Conservation (phyloP, 2,329 filamentous ascomycete species). For the Cladosporium oxysporum region DNA sequence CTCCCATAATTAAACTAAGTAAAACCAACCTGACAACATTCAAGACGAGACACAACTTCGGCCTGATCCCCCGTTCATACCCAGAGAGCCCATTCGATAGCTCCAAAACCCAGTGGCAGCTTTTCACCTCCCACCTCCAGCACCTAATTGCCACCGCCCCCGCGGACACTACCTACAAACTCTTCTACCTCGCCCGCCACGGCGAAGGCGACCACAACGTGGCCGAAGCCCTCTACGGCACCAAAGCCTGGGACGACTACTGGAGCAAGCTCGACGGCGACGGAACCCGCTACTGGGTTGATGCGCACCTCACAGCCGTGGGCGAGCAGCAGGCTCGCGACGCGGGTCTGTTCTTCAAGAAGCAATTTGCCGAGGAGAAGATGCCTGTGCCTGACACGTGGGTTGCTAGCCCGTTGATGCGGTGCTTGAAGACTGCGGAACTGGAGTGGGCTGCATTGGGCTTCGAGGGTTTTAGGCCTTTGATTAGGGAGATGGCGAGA, state of each 20-base stretch:
- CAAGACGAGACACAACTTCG: slow-evolving; percentile 43
- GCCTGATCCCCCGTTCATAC: slow-evolving; percentile 51
- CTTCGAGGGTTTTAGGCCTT: slow-evolving; percentile 58
- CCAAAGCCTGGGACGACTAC: slow-evolving; percentile 68
- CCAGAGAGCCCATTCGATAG: slow-evolving; percentile 40
- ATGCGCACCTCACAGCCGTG: slow-evolving; percentile 60
- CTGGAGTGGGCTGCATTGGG: slow-evolving; percentile 60
- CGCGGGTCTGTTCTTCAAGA: slow-evolving; percentile 61
- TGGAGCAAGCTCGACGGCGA: slow-evolving; percentile 67
- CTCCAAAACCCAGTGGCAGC: slow-evolving; percentile 62
- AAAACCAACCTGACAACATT: not conserved
- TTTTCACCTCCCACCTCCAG: slow-evolving; percentile 61
- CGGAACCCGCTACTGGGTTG: slow-evolving; percentile 62
- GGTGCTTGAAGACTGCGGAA: slow-evolving; percentile 64
- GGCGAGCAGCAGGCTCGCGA: slow-evolving; percentile 60
- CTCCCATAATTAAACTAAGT: not conserved
- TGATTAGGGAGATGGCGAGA: slow-evolving; percentile 63
- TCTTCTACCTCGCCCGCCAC: slow-evolving; percentile 68
- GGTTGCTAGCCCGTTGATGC: slow-evolving; percentile 64
- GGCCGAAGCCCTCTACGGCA: slow-evolving; percentile 67
- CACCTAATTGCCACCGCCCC: slow-evolving; percentile 51
- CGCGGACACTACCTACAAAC: slow-evolving; percentile 59
- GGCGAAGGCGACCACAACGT: slow-evolving; percentile 66
- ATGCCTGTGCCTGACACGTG: slow-evolving; percentile 65
- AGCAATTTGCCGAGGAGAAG: slow-evolving; percentile 53